Conservation (phyloP, 306 rosid species). For the Coriaria nepalensis region DNA sequence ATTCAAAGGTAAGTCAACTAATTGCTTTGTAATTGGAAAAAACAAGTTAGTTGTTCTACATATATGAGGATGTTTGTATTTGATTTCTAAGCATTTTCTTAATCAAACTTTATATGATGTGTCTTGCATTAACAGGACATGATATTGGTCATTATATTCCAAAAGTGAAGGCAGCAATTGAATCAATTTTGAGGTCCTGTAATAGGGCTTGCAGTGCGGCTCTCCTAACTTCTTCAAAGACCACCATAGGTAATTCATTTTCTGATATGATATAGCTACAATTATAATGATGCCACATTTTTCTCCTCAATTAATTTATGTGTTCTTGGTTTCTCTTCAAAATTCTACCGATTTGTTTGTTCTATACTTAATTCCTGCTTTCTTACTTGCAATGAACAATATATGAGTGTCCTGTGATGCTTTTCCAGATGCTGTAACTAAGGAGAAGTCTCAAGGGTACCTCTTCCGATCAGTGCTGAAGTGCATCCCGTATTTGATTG, state of each 20-base stretch:
- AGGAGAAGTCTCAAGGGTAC: conserved; percentile 97
- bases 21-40: too few relatives aligned
- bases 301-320: too few relatives aligned
- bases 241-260: conserved; percentile 64
- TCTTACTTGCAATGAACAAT: conserved; percentile 11
- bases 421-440: conserved; percentile 83
- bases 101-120: conserved; percentile 12
- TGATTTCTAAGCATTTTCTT: too few relatives aligned
- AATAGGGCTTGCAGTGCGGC: conserved; percentile 77
- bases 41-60: too few relatives aligned
- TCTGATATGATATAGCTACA: conserved; percentile 11
- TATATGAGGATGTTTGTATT: too few relatives aligned
- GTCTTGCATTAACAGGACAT: conserved; percentile 57
- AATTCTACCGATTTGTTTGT: too few relatives aligned
- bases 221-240: conserved; percentile 91
- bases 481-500: conserved; percentile 93
- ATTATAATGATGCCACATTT: too few relatives aligned
- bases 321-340: too few relatives aligned
- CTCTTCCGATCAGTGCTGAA: conserved; percentile 89
- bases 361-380: too few relatives aligned
- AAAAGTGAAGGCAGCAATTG: conserved; percentile 94
- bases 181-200: conserved; percentile 77
- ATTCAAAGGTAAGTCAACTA: conserved; percentile 52
- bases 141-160: conserved; percentile 90
- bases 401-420: conserved; percentile 10